phyloP scores from a whole-genome alignment of 495 filamentous ascomycete genomes.

The Tuber umbilicatum region DNA sequence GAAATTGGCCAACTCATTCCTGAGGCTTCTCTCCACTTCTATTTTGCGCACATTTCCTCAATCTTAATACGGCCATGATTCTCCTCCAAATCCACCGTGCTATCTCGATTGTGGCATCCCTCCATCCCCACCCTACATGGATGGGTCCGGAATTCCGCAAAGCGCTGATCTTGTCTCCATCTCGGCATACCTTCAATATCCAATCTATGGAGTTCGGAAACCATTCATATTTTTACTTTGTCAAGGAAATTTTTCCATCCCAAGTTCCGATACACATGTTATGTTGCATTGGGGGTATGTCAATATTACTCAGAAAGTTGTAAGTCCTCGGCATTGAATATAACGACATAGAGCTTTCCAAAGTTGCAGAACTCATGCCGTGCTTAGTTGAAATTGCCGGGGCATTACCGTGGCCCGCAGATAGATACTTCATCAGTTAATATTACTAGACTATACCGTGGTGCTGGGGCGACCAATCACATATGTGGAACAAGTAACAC shows the following conservation, averaged over 20 bases:
- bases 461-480: neutral
- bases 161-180: neutral
- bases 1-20: neutral
- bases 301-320: neutral
- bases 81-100: neutral
- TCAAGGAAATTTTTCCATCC: neutral
- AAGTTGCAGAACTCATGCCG: neutral
- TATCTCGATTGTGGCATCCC: neutral
- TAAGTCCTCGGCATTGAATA: neutral
- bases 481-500: neutral
- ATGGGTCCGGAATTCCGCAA: neutral
- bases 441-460: neutral
- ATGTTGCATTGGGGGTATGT: neutral
- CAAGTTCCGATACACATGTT: neutral
- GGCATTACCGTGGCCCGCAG: neutral
- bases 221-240: neutral
- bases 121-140: neutral
- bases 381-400: neutral
- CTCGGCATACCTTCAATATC: neutral
- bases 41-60: neutral
- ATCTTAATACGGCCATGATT: neutral
- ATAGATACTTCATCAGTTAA: neutral
- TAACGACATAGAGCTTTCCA: neutral
- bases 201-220: neutral
- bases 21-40: neutral